Base-by-base conservation (phyloP, 164 flowering plant genomes). In the Akebia trifoliata region DNA sequence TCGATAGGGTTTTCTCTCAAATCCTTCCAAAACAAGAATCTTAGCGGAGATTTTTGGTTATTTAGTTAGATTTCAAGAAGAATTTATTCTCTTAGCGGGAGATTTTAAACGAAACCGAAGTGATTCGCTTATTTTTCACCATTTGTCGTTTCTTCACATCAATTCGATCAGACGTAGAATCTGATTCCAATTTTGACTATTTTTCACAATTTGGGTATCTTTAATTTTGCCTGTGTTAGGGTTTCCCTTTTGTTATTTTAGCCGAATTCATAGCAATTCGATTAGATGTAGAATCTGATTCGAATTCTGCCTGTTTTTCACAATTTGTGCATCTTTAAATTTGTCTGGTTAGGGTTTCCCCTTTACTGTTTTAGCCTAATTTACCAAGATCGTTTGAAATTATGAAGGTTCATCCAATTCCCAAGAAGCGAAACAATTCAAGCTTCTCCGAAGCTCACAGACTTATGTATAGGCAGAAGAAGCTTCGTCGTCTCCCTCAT, bases 401-500 rank as follows among this genome's bases (percentile, higher is more conserved):
- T 53, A 72, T 72, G 75, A 72, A 64, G 74, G 78, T 77, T 17
- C 84, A 76, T 18, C 86, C 91, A 0, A 21, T 69, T 22, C 78
- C 83, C 31, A 77, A 63, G 63, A 79, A 74, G 64, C 67, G 87
- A 28, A 83, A 71, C 78, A 61, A 60, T 46, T 56, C 72, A 22
- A 61, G 53, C 56, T 59, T 65, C 24, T 15, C 60, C 0, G 38
- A 58, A 17, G 54, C 68, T 2, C 44, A 44, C 31, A 51, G 53
- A 4, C 18, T 58, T 3, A 42, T 62, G 26, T 31, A 26, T 7
- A 24, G 76, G 37, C 76, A 72, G 67, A 83, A 83, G 76, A 85
- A 84, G 74, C 89, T 90, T 50, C 70, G 91, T n/a, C 62, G 90
- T 6, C 72, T 86, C 21, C 97, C 97, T 24, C 97, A 90, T 57